Evolutionary conservation across 176 grass and related monocot genomes (phyloP), one percentile per base, ranked within the genome.

Genomic region (barley (Hordeum vulgare)): DNA sequence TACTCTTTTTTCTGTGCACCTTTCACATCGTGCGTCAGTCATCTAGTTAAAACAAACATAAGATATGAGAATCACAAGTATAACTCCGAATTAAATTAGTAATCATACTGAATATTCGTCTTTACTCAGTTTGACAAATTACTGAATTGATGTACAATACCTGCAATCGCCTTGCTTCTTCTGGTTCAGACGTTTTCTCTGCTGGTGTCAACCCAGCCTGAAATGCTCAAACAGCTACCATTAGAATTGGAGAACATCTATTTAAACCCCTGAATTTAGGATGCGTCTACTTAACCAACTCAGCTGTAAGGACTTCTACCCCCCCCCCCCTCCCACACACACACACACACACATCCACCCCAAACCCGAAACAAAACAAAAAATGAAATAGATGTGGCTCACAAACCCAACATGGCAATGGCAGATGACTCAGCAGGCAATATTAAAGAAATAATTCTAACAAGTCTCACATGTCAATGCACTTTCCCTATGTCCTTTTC

Each of bases 121-220:
- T 44, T 79, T 15, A 7, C 23, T 40, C 61, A 62, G 62, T 26
- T 29, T 85, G 5, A 39, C 31, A 33, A 56, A 14, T 85, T 82
- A 59, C 42, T 27, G 34, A 86, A 44, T 42, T 66, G 39, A 49
- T 74, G 47, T 61, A 75, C 28, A 53, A 63, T 84, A 95, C 94
- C 90, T 93, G 88, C 77, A 99, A 73, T 64, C 90, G 64, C 63
- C 92, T 94, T 56, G 91, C 85, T 39, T 99, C 93, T 70, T 99
- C 93, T 58, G 96, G 85, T 87, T 99, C 96, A 69, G 85, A 92
- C 87, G 82, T 76, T 87, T 83, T 94, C 86, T 99, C 96, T 86
- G 89, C 77, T 71, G 88, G 78, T 58, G 89, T 91, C 77, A 89
- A 88, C 34, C 96, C 96, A 68, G 39, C 91, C 96, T 98, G 85